Percentiles rank a stretch among this genome's conserved stretches.
Evolutionary conservation across 2,329 filamentous ascomycete species (phyloP).

Genomic region (Trichoderma guizhouense): DNA sequence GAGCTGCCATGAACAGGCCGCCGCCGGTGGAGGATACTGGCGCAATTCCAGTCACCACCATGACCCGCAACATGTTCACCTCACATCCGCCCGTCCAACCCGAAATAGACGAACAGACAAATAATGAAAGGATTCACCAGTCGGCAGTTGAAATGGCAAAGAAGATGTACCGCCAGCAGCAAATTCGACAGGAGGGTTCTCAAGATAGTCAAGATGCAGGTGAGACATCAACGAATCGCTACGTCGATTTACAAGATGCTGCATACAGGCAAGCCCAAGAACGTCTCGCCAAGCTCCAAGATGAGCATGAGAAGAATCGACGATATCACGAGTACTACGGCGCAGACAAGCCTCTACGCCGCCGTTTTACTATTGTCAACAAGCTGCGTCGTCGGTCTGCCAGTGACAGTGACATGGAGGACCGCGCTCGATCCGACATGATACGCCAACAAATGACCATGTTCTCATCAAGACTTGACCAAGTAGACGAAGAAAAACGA

Average conservation of each 20-base stretch:
- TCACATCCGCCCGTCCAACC: constrained; percentile 67
- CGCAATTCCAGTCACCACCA: constrained; percentile 63
- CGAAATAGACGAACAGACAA: constrained; percentile 71
- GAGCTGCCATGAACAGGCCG: constrained; percentile 45
- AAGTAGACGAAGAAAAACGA: constrained; percentile 71
- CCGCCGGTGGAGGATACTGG: constrained; percentile 56
- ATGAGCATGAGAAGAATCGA: constrained; percentile 60
- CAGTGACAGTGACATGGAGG: constrained; percentile 63
- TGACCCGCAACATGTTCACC: constrained; percentile 73
- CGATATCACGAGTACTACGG: constrained; percentile 78
- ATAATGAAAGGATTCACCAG: constrained; percentile 69
- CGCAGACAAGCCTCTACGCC: constrained; percentile 34
- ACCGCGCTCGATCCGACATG: constrained; percentile 65
- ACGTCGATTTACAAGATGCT: constrained; percentile 73
- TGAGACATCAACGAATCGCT: constrained; percentile 44
- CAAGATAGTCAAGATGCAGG: constrained; percentile 38
- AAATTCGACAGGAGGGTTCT: constrained; percentile 55
- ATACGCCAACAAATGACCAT: constrained; percentile 78
- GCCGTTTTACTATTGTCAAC: constrained; percentile 49
- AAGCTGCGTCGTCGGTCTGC: constrained; percentile 62
- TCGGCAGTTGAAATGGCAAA: constrained; percentile 88
- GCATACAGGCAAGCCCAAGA: constrained; percentile 84
- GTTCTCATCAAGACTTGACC: constrained; percentile 64
- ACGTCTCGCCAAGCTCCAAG: constrained; percentile 74
- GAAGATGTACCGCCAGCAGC: constrained; percentile 74